A percentile compares a stretch with the other conserved stretches of the same genome.
Evolutionary conservation across 495 filamentous ascomycete genomes (phyloP).

Genomic region (Aspergillus asperescens): DNA sequence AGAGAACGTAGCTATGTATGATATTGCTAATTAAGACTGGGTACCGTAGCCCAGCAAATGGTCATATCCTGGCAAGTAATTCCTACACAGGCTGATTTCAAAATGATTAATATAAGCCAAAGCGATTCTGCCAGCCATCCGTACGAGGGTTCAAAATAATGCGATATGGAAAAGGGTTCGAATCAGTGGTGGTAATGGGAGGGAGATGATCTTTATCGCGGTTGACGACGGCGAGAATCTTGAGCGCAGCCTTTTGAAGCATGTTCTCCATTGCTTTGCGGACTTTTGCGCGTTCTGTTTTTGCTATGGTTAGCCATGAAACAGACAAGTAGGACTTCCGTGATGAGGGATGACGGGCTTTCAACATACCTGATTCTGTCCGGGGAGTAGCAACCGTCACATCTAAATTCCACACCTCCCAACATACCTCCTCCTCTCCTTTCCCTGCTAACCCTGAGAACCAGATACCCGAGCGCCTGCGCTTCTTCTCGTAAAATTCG

Average conservation of each 20-base stretch:
- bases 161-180: constrained; percentile 92
- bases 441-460: constrained; percentile 55
- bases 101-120: constrained; percentile 62
- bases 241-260: constrained; percentile 77
- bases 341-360: too few species aligned
- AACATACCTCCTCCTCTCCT: constrained; percentile 87
- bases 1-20: neutral
- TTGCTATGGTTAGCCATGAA: neutral
- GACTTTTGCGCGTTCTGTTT: constrained; percentile 74
- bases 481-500: constrained; percentile 91
- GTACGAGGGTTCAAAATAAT: constrained; percentile 78
- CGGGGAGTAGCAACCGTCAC: constrained; percentile 83
- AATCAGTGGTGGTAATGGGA: constrained; percentile 87
- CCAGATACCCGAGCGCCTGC: constrained; percentile 67
- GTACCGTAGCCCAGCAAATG: constrained; percentile 19
- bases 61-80: neutral
- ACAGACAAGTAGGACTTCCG: constrained; percentile 5
- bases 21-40: constrained; percentile 6
- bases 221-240: constrained; percentile 81
- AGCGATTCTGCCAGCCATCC: constrained; percentile 73
- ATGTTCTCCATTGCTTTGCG: constrained; percentile 82
- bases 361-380: constrained; percentile 72
- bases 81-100: neutral
- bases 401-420: constrained; percentile 92
- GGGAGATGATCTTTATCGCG: constrained; percentile 93